Percentiles rank a stretch among this genome's conserved stretches.
These are phyloP conservation scores for Venturiaceae sp. DNA, from an alignment of 2,329 filamentous ascomycete genomes.

Conservation along the genomic window DNA sequence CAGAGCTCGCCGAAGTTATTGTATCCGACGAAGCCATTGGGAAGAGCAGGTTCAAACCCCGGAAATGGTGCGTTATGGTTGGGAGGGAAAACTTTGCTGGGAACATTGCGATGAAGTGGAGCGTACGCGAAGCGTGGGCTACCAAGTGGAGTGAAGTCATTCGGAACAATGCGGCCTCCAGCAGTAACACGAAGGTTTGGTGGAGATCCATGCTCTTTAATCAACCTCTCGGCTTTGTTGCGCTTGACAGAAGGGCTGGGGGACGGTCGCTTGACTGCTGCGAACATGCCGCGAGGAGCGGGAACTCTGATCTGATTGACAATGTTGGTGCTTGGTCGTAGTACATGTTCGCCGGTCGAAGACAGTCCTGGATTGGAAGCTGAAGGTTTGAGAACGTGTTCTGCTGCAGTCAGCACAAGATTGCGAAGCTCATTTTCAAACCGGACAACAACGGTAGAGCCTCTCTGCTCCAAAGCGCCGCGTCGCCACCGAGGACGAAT, in stretches of 20 bases:
- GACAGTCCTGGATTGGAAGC: slow-evolving; percentile 17
- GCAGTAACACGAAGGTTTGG: slow-evolving; percentile 41
- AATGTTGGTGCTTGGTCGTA: slow-evolving; percentile 14
- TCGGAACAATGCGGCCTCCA: slow-evolving; percentile 42
- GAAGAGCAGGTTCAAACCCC: slow-evolving; percentile 16
- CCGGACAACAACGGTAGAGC: background rate
- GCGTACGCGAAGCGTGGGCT: slow-evolving; percentile 4
- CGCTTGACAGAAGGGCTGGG: slow-evolving; percentile 41
- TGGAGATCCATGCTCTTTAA: slow-evolving; percentile 42
- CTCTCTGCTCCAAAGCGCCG: background rate
- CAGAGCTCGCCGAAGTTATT: slow-evolving; percentile 23
- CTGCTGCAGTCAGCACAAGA: slow-evolving; percentile 13
- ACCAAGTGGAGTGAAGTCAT: slow-evolving; percentile 20
- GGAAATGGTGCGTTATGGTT: background rate
- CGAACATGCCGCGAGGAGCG: slow-evolving; percentile 7
- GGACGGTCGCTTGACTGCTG: slow-evolving; percentile 28
- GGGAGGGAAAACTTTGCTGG: slow-evolving; percentile 3
- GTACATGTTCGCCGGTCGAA: background rate
- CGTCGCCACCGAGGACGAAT: background rate
- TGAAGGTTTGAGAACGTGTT: slow-evolving; percentile 31
- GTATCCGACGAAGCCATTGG: slow-evolving; percentile 26
- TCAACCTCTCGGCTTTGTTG: slow-evolving; percentile 37
- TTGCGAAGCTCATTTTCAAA: background rate
- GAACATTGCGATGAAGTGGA: background rate
- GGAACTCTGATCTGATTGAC: slow-evolving; percentile 11